A percentile compares a stretch with the other conserved stretches of the same genome.
Evolutionary conservation across 2,329 filamentous ascomycete genomes (phyloP).

Genomic region (Stemphylium lycopersici): DNA sequence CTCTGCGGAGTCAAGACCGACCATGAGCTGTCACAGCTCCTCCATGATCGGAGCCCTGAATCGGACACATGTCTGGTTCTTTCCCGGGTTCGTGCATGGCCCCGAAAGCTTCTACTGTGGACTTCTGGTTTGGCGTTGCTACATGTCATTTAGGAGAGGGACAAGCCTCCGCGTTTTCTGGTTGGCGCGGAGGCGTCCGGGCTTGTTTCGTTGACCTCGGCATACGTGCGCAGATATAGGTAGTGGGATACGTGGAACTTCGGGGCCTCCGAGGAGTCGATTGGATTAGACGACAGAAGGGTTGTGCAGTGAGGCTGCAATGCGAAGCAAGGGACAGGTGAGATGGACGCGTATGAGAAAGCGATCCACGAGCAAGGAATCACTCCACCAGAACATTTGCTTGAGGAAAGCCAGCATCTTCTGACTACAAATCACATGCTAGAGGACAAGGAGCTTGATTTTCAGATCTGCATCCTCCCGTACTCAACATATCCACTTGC

Average conservation of each 20-base stretch:
- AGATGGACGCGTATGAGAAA: not conserved
- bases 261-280: not conserved
- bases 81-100: not conserved
- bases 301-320: too few species aligned
- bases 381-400: too few species aligned
- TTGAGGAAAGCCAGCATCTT: too few species aligned
- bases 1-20: too few species aligned
- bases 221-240: not conserved
- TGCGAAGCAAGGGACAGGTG: too few species aligned
- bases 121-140: not conserved
- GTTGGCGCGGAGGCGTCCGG: conserved; percentile 11
- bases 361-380: too few species aligned
- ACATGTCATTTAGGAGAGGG: not conserved
- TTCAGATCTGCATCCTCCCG: not conserved
- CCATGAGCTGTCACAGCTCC: not conserved
- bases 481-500: not conserved
- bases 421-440: too few species aligned
- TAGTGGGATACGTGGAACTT: not conserved
- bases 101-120: conserved; percentile 4
- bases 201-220: not conserved
- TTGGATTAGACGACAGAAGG: not conserved
- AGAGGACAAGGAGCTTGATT: not conserved
- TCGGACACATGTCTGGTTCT: not conserved
- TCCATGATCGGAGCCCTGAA: not conserved
- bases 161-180: not conserved